Evolutionary conservation across 805 yeast genomes (phyloP).

Genomic region (Suhomyces sp.): DNA sequence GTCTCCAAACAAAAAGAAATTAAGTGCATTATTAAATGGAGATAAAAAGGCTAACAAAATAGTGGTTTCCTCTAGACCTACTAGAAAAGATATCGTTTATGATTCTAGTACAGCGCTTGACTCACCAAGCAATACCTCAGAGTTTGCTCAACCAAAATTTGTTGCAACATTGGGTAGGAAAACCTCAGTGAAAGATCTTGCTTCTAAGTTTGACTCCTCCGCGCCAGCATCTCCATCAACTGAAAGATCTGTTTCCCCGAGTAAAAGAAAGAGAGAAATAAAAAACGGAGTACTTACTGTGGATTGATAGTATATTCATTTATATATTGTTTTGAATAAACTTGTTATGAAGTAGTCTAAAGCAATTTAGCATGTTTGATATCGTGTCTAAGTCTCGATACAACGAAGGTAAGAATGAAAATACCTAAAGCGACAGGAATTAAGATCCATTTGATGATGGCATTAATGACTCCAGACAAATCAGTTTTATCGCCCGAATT

Average conservation of each 20-base stretch:
- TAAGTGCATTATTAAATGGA: conserved; percentile 15
- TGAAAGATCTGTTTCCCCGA: conserved; percentile 16
- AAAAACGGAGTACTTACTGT: conserved; percentile 3
- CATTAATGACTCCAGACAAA: conserved; percentile 18
- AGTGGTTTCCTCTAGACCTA: conserved; percentile 23
- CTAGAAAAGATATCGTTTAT: conserved; percentile 26
- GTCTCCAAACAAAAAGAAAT: conserved; percentile 39
- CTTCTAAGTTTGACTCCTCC: conserved; percentile 24
- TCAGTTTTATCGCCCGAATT: conserved; percentile 8
- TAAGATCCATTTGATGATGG: conserved; percentile 36
- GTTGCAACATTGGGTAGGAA: conserved; percentile 24
- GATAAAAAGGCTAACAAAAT: conserved; percentile 6
- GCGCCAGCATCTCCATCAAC: conserved; percentile 11
- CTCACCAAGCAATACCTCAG: conserved; percentile 13
- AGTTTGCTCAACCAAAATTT: conserved; percentile 28
- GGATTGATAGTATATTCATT: neutral
- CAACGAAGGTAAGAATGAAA: conserved; percentile 41
- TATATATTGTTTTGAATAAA: neutral
- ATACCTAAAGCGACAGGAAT: conserved; percentile 41
- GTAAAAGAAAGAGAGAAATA: conserved; percentile 3
- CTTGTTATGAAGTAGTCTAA: conserved; percentile 19
- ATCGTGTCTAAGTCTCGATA: conserved; percentile 56
- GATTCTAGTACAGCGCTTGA: conserved; percentile 6
- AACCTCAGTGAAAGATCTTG: conserved; percentile 33
- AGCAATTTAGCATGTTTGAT: conserved; percentile 58